These are phyloP conservation scores for Peronospora belbahrii DNA, from an alignment of 352 stramenopile genomes.

Conservation along the genomic window DNA sequence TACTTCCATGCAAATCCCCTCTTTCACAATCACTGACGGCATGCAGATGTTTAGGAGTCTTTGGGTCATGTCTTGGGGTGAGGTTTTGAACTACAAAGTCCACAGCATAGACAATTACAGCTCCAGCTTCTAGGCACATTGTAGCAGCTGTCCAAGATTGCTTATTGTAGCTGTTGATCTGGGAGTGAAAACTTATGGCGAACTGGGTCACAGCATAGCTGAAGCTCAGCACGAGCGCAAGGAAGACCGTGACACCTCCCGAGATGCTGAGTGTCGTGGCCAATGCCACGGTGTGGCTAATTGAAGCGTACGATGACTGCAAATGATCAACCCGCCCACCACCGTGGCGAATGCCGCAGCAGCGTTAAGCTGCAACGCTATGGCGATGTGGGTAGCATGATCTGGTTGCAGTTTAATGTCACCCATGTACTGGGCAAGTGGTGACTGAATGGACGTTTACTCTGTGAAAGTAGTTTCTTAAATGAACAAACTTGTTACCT, in stretches of 20 bases:
- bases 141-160: conserved; percentile 66
- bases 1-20: conserved; percentile 1
- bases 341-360: conserved; percentile 41
- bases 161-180: conserved; percentile 12
- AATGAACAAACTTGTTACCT: conserved; percentile 5
- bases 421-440: neutral
- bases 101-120: conserved; percentile 43
- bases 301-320: conserved; percentile 38
- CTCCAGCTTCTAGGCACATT: conserved; percentile 75
- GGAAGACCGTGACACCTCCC: conserved; percentile 61
- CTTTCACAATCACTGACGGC: neutral
- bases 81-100: conserved; percentile 40
- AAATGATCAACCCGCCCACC: conserved; percentile 51
- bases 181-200: conserved; percentile 22
- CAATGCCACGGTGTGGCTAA: conserved; percentile 44
- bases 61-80: conserved; percentile 18
- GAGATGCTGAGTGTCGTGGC: conserved; percentile 52
- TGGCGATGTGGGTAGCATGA: conserved; percentile 2
- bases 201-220: conserved; percentile 32
- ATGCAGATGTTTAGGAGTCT: conserved; percentile 6
- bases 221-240: conserved; percentile 64
- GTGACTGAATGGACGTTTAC: neutral
- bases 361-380: conserved; percentile 36
- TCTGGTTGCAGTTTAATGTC: neutral
- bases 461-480: neutral